phyloP scores from a whole-genome alignment of 1,284 basidiomycete genomes.

The Austroboletus niveus region DNA sequence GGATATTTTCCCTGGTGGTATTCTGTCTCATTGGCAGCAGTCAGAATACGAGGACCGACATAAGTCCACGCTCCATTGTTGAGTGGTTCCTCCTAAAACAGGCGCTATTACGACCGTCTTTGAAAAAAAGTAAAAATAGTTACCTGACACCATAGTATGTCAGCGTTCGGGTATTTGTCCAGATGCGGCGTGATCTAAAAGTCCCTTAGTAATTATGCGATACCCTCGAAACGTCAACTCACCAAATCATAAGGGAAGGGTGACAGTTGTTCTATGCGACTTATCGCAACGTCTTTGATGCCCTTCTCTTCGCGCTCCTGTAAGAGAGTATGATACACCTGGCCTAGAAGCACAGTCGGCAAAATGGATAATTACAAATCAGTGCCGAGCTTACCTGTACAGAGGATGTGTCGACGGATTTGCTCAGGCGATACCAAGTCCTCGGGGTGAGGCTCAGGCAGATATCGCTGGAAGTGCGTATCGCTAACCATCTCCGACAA shows the following conservation, averaged over 20 bases:
- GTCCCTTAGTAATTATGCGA: neutral
- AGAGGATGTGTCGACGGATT: constrained; percentile 90
- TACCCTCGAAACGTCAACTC: constrained; percentile 21
- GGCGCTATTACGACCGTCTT: constrained; percentile 1
- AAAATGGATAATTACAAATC: neutral
- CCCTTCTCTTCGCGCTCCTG: constrained; percentile 88
- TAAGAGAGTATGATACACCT: constrained; percentile 90
- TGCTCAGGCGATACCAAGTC: constrained; percentile 79
- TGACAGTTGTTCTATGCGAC: constrained; percentile 90
- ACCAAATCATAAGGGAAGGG: constrained; percentile 96
- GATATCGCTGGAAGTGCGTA: constrained; percentile 89
- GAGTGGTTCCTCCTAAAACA: constrained; percentile 73
- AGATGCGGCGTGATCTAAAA: constrained; percentile 79
- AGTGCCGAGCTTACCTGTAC: constrained; percentile 51
- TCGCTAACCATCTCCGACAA: constrained; percentile 89
- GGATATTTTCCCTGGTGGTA: constrained; percentile 92
- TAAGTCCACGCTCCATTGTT: constrained; percentile 96
- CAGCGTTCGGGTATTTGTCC: constrained; percentile 95
- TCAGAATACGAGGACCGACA: constrained; percentile 85
- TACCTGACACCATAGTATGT: constrained; percentile 88
- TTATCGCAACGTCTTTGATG: constrained; percentile 92
- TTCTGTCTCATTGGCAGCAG: constrained; percentile 78
- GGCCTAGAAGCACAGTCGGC: constrained; percentile 50
- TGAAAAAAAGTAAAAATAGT: constrained; percentile 1
- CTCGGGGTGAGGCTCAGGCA: constrained; percentile 79